Conservation (phyloP, 345 rosid species). For the Psidium friedrichsthalianum region DNA sequence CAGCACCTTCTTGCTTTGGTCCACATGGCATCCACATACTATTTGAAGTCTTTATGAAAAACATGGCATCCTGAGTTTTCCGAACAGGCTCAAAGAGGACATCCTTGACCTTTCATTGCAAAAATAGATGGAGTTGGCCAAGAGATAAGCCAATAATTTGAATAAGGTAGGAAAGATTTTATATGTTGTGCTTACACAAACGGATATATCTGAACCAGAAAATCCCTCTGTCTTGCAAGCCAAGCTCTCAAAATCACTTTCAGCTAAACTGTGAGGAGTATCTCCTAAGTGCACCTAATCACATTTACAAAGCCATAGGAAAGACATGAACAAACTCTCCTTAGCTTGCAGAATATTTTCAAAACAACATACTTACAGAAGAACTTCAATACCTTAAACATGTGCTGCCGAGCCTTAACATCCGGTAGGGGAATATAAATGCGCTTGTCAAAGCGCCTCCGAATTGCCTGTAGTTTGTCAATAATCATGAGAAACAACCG, state of each 20-base stretch:
- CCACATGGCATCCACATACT: conserved; percentile 86
- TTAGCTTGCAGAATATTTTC: neutral
- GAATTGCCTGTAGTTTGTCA: conserved; percentile 54
- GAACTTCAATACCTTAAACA: conserved; percentile 57
- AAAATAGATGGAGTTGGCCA: neutral
- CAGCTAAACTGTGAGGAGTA: conserved; percentile 81
- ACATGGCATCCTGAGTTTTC: conserved; percentile 89
- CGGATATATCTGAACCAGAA: conserved; percentile 91
- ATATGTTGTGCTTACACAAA: conserved; percentile 52
- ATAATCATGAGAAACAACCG: neutral
- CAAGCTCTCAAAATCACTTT: conserved; percentile 72
- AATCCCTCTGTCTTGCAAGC: conserved; percentile 73
- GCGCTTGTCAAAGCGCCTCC: conserved; percentile 95
- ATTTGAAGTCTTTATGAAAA: conserved; percentile 42
- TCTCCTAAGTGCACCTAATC: conserved; percentile 88
- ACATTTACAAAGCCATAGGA: neutral
- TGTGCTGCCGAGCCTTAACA: conserved; percentile 79
- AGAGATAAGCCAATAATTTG: neutral
- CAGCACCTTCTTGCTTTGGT: conserved; percentile 66
- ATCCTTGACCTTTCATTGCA: conserved; percentile 57
- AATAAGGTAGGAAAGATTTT: neutral
- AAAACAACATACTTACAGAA: neutral
- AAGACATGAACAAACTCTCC: neutral
- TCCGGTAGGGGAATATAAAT: conserved; percentile 96
- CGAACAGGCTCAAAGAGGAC: conserved; percentile 96